These are phyloP conservation scores for Clavariopsis aquatica DNA, from an alignment of 495 filamentous ascomycete species.

Conservation along the genomic window DNA sequence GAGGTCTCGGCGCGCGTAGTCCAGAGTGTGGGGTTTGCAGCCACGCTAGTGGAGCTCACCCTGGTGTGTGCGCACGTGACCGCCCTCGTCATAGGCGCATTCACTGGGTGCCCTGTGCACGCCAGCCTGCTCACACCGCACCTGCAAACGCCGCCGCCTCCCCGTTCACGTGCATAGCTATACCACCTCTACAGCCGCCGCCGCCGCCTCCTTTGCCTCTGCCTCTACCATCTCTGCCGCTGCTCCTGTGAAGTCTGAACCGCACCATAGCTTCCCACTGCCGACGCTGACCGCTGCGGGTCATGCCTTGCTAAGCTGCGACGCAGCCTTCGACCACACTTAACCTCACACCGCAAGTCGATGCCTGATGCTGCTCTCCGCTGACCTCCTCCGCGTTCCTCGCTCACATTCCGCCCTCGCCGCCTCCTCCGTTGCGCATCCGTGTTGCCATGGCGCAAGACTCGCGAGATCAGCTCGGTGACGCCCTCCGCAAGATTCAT, in stretches of 20 bases:
- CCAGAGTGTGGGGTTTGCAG: not conserved
- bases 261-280: not conserved
- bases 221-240: not conserved
- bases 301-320: too few relatives aligned
- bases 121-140: not conserved
- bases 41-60: not conserved
- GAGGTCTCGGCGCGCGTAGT: not conserved
- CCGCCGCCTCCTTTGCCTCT: not conserved
- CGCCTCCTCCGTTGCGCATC: not conserved
- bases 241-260: too few relatives aligned
- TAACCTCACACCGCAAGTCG: not conserved
- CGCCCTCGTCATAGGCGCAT: not conserved
- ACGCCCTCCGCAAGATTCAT: constrained; percentile 83
- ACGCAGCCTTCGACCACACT: not conserved
- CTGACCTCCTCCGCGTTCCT: not conserved
- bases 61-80: not conserved
- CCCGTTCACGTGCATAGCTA: too few relatives aligned
- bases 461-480: constrained; percentile 49
- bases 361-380: constrained; percentile 13
- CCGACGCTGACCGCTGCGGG: not conserved
- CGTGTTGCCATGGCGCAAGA: constrained; percentile 20
- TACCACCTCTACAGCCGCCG: too few relatives aligned
- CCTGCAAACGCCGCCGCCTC: not conserved
- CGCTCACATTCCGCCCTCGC: not conserved
- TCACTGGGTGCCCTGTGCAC: not conserved